Evolutionary conservation across 176 grass and related monocot species (phyloP).

Genomic region (Zea luxurians): DNA sequence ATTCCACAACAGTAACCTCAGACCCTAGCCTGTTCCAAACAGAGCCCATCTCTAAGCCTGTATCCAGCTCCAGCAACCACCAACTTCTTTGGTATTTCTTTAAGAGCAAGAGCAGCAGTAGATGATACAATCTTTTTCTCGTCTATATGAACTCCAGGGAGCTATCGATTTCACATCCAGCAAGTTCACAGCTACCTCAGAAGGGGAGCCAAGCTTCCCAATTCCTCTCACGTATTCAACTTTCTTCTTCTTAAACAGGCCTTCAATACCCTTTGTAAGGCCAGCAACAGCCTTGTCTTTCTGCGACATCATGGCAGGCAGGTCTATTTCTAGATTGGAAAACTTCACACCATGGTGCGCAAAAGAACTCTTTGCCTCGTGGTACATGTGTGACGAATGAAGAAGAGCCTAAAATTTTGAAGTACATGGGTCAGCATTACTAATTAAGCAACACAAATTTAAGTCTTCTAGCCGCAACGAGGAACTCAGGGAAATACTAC

Average conservation of each 20-base stretch:
- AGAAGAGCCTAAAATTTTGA: conserved; percentile 74
- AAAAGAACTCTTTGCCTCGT: conserved; percentile 87
- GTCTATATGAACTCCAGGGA: conserved; percentile 89
- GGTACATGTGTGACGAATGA: conserved; percentile 97
- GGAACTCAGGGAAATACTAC: background rate
- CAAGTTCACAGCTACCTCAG: conserved; percentile 85
- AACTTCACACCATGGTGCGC: conserved; percentile 88
- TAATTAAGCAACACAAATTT: background rate
- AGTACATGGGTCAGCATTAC: background rate
- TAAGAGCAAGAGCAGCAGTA: conserved; percentile 78
- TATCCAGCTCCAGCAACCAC: conserved; percentile 96
- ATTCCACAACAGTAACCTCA: conserved; percentile 94
- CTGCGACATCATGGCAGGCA: conserved; percentile 92
- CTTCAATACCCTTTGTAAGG: conserved; percentile 90
- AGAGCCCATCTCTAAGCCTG: conserved; percentile 95
- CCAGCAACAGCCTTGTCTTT: conserved; percentile 94
- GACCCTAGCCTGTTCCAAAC: conserved; percentile 94
- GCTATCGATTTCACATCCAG: conserved; percentile 70
- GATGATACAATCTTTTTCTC: conserved; percentile 99
- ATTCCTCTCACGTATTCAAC: conserved; percentile 93
- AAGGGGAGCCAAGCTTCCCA: conserved; percentile 71
- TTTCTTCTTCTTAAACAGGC: conserved; percentile 98
- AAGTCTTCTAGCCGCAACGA: background rate
- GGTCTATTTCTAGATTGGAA: conserved; percentile 77
- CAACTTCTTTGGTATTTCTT: conserved; percentile 78